Conservation (phyloP, 2,329 filamentous ascomycete genomes). For the Fusarium albosuccineum region DNA sequence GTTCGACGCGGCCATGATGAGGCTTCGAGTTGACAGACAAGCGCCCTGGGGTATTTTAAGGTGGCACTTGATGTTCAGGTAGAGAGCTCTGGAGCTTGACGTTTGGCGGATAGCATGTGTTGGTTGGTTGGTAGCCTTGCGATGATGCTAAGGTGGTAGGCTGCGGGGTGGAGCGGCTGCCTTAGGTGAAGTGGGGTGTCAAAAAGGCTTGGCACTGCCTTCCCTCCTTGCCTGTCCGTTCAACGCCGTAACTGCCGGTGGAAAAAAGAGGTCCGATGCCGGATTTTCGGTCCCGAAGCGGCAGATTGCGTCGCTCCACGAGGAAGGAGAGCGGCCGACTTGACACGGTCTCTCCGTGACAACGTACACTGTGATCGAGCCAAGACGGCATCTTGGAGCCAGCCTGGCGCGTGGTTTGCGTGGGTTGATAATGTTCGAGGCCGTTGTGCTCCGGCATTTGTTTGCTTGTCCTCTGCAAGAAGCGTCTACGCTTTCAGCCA, state of each 20-base stretch:
- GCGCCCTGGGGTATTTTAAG: constrained; percentile 6
- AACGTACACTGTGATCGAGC: not conserved
- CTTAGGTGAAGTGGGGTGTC: constrained; percentile 22
- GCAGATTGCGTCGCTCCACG: not conserved
- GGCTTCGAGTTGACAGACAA: constrained; percentile 1
- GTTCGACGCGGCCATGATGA: constrained; percentile 54
- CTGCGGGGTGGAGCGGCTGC: constrained; percentile 23
- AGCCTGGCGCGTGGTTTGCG: constrained; percentile 10
- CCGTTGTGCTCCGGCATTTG: constrained; percentile 3
- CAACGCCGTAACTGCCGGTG: too few relatives aligned
- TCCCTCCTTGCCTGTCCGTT: not conserved
- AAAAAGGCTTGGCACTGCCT: not conserved
- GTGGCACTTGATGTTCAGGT: constrained; percentile 19
- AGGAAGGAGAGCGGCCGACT: constrained; percentile 14
- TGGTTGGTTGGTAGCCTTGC: constrained; percentile 13
- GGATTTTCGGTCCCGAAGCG: constrained; percentile 8
- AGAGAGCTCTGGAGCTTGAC: constrained; percentile 41
- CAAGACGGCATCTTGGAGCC: constrained; percentile 7
- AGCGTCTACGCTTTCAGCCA: constrained; percentile 2
- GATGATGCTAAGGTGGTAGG: constrained; percentile 12
- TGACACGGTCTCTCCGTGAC: not conserved
- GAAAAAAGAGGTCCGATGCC: constrained; percentile 9
- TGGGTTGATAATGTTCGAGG: constrained; percentile 2
- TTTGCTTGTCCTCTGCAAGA: not conserved
- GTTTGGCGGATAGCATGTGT: constrained; percentile 29